Base-by-base conservation (phyloP, 2,329 filamentous ascomycete species). In the Diaporthe vaccinii region DNA sequence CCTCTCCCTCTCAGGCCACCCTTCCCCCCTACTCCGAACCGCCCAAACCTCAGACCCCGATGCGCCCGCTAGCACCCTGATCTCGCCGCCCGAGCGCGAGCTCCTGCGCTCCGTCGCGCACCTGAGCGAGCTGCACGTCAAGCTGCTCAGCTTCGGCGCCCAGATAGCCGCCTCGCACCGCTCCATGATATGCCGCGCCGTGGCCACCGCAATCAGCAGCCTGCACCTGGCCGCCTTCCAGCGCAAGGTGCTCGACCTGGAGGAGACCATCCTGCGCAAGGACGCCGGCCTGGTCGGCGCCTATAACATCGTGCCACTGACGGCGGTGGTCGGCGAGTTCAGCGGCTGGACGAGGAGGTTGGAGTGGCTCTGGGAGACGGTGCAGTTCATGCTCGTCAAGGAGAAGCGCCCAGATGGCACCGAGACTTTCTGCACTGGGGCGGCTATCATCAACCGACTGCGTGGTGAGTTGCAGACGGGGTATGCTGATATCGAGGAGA, bases 1-100 rank as follows among this genome's bases (percentile, higher is more conserved):
- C 85, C 93, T 99, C 85, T 96, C 96, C 84, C 92, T 98, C 85
- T 97, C 96, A 81, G 96, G 97, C 79, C 95, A 98, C 86, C 93
- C 94, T 78, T 98, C 96, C 78, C 93, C 95, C 79, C 91, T 98
- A 82, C 94, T 98, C 86, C 90, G 90, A 83, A 82, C 86, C 79
- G 83, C 87, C 78, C 79, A 86, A 81, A 84, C 85, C 80, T 82
- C 87, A 76, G 80, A 85, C 81, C 84, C 87, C 81, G 82, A 77
- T 77, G 74, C 76, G 59, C 39, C 85, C 79, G 82, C 87, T 72
- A 80, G 85, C 80, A 83, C 86, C 80, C 82, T 89, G 81, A 83
- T 93, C 81, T 94, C 95, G 61, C 93, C 95, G 53, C 92, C 95
- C 70, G 96, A 98, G 84, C 91, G 92, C 81, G 93, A 95, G 78